Evolutionary conservation across 345 rosid genomes (phyloP).

Genomic region (Raphanus sativus): DNA sequence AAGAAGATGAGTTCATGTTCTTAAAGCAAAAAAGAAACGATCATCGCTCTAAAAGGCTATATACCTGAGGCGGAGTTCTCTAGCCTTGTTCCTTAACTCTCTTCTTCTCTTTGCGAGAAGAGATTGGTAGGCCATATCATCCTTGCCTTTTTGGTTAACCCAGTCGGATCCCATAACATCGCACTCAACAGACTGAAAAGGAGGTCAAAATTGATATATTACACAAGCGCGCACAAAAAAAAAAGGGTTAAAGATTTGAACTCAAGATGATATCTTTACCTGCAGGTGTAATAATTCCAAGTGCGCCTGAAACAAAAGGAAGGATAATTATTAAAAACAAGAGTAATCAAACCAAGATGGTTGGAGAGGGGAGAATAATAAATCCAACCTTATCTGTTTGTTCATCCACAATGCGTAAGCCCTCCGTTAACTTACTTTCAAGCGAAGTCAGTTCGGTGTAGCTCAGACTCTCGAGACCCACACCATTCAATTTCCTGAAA

Average conservation of each 20-base stretch:
- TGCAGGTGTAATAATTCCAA: not conserved
- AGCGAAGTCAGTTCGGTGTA: not conserved
- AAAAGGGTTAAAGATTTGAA: not conserved
- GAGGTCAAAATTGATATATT: not conserved
- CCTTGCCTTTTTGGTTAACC: not conserved
- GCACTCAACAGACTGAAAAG: not conserved
- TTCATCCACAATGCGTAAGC: not conserved
- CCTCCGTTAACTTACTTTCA: not conserved
- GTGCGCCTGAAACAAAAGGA: not conserved
- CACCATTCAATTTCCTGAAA: not conserved
- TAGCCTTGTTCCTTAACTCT: not conserved
- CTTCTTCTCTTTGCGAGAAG: not conserved
- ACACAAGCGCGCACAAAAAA: too few species aligned
- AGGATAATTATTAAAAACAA: not conserved
- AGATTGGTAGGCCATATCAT: not conserved
- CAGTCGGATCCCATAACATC: not conserved
- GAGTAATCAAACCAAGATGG: not conserved
- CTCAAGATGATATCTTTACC: not conserved
- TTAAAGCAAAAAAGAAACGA: not conserved
- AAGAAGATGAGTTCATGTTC: not conserved
- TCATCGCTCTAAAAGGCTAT: not conserved
- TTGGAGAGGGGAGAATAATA: not conserved
- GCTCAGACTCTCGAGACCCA: not conserved
- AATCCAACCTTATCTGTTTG: not conserved
- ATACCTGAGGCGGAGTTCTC: not conserved